A percentile compares a stretch with the other conserved stretches of the same genome.
phyloP scores from a whole-genome alignment of 345 rosid genomes.

The Atalantia buxifolia region DNA sequence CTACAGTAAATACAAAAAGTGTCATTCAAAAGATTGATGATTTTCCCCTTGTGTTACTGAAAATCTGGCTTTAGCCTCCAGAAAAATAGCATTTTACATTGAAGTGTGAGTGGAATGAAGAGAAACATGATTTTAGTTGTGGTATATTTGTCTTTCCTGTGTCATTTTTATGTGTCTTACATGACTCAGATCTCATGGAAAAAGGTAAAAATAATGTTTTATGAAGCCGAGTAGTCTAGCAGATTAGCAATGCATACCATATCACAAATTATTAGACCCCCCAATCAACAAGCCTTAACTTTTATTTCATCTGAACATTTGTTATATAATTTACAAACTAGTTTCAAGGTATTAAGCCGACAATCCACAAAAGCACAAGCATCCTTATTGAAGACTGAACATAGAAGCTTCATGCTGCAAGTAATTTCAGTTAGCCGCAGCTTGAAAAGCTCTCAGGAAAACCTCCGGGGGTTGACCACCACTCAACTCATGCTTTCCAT shows the following conservation, averaged over 20 bases:
- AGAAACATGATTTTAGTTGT: neutral
- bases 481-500: constrained; percentile 66
- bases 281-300: neutral
- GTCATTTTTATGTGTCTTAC: neutral
- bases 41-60: neutral
- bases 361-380: neutral
- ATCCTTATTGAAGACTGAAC: neutral
- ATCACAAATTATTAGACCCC: neutral
- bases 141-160: neutral
- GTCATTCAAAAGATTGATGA: neutral
- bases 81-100: neutral
- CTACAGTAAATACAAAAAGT: constrained; percentile 22
- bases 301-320: neutral
- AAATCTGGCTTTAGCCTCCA: neutral
- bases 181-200: neutral
- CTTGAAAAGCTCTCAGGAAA: constrained; percentile 64
- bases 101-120: neutral
- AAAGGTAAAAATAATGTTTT: too few relatives aligned
- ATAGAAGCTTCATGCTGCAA: neutral
- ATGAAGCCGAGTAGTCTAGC: neutral
- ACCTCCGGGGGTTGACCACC: constrained; percentile 82
- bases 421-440: constrained; percentile 31
- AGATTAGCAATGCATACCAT: neutral
- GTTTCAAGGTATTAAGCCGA: neutral
- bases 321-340: neutral